These are phyloP conservation scores for Phytophthora pisi DNA, from an alignment of 352 stramenopile genomes.

Conservation along the genomic window DNA sequence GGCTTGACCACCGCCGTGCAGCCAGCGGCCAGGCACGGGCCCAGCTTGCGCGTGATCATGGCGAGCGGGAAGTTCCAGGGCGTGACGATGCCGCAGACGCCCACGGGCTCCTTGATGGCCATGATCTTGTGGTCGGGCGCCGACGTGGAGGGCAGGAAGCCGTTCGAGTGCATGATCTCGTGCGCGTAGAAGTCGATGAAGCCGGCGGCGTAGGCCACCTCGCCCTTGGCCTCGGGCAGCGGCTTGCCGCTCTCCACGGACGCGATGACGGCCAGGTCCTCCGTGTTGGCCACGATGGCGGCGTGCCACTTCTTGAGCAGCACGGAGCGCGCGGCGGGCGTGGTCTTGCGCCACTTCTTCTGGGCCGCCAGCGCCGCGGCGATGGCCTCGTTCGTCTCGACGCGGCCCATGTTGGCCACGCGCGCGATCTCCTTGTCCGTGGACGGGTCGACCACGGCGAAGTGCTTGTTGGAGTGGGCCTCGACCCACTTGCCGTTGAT, in stretches of 20 bases:
- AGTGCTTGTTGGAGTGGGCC: constrained; percentile 56
- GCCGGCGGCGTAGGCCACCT: constrained; percentile 93
- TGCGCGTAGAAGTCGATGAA: constrained; percentile 98
- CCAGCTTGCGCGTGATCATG: constrained; percentile 98
- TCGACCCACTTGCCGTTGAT: constrained; percentile 84
- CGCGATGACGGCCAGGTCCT: constrained; percentile 93
- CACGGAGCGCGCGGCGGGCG: constrained; percentile 53
- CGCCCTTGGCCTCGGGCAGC: constrained; percentile 91
- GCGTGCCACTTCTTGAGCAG: constrained; percentile 87
- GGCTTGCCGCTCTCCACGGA: constrained; percentile 98
- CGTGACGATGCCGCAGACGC: constrained; percentile 95
- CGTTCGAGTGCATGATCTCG: constrained; percentile 90
- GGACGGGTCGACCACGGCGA: constrained; percentile 76
- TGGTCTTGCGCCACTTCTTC: constrained; percentile 63
- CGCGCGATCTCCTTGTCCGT: constrained; percentile 74
- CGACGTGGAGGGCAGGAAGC: constrained; percentile 78
- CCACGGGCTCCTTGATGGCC: constrained; percentile 92
- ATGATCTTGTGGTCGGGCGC: constrained; percentile 68
- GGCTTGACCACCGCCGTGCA: constrained; percentile 98
- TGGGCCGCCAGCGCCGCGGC: constrained; percentile 65
- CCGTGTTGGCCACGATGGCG: constrained; percentile 67
- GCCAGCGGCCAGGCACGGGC: constrained; percentile 92
- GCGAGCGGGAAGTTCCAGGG: constrained; percentile 99
- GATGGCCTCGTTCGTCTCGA: constrained; percentile 80
- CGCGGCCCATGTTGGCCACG: constrained; percentile 72